phyloP scores from a whole-genome alignment of 1,139 yeast species.

The Saccharomycopsis phalli region DNA sequence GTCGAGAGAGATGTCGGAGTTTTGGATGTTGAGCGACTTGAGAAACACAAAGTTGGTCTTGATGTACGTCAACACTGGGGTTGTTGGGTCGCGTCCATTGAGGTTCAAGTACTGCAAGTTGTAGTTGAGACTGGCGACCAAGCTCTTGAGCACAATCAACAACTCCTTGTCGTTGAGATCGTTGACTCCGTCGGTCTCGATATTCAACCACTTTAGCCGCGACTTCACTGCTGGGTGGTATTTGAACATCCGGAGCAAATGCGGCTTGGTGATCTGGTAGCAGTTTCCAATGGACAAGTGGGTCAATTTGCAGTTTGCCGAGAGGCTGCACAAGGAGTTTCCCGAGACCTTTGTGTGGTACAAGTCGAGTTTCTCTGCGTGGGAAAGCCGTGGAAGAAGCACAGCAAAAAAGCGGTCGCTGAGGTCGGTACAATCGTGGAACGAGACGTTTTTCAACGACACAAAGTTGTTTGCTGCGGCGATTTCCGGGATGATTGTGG shows the following conservation, averaged over 20 bases:
- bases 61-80: slow-evolving; percentile 44
- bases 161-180: slow-evolving; percentile 14
- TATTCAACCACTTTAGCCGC: slow-evolving; percentile 66
- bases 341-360: slow-evolving; percentile 74
- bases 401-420: slow-evolving; percentile 47
- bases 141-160: slow-evolving; percentile 34
- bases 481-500: slow-evolving; percentile 26
- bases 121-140: slow-evolving; percentile 29
- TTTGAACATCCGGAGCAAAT: slow-evolving; percentile 62
- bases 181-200: slow-evolving; percentile 34
- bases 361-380: slow-evolving; percentile 63
- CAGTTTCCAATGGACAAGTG: slow-evolving; percentile 78
- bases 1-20: slow-evolving; percentile 42
- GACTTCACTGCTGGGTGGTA: slow-evolving; percentile 51
- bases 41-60: slow-evolving; percentile 45
- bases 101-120: slow-evolving; percentile 46
- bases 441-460: slow-evolving; percentile 45
- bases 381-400: slow-evolving; percentile 49
- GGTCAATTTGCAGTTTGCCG: slow-evolving; percentile 50
- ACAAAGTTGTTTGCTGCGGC: slow-evolving; percentile 26
- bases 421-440: slow-evolving; percentile 84
- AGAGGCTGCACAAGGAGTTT: slow-evolving; percentile 39
- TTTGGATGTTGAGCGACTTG: slow-evolving; percentile 55
- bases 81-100: slow-evolving; percentile 57
- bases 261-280: slow-evolving; percentile 65